Evolutionary conservation across 805 yeast genomes (phyloP).

Genomic region (Kodamaea jinghongensis): DNA sequence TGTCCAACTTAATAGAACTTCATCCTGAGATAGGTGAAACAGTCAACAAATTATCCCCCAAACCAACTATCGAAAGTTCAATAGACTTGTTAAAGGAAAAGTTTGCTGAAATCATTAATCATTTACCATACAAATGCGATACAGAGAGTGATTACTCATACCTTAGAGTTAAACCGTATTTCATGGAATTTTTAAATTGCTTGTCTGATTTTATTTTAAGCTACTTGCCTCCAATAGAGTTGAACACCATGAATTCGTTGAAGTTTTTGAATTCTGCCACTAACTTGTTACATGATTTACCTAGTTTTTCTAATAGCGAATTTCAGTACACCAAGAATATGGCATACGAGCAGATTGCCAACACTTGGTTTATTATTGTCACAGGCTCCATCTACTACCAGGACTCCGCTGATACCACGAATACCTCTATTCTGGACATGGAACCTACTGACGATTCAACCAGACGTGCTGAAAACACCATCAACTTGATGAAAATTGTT

Average conservation of each 20-base stretch:
- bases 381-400: slow-evolving; percentile 21
- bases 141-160: slow-evolving; percentile 71
- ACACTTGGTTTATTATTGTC: slow-evolving; percentile 53
- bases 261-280: slow-evolving; percentile 64
- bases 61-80: slow-evolving; percentile 53
- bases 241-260: slow-evolving; percentile 51
- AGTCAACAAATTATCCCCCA: slow-evolving; percentile 53
- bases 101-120: slow-evolving; percentile 41
- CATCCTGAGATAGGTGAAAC: slow-evolving; percentile 63
- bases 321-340: slow-evolving; percentile 49
- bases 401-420: slow-evolving; percentile 12
- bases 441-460: slow-evolving; percentile 1
- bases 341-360: slow-evolving; percentile 61
- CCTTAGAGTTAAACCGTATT: slow-evolving; percentile 63
- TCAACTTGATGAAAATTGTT: slow-evolving; percentile 28
- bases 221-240: slow-evolving; percentile 69
- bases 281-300: slow-evolving; percentile 57
- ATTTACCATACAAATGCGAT: slow-evolving; percentile 76
- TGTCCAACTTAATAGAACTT: slow-evolving; percentile 49
- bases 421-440: background rate
- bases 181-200: slow-evolving; percentile 67
- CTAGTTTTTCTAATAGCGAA: slow-evolving; percentile 59
- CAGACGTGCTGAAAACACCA: slow-evolving; percentile 14
- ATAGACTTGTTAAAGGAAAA: slow-evolving; percentile 48
- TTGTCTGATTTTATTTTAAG: slow-evolving; percentile 72